phyloP scores from a whole-genome alignment of 345 rosid genomes.

The Lenwebbia sp. region DNA sequence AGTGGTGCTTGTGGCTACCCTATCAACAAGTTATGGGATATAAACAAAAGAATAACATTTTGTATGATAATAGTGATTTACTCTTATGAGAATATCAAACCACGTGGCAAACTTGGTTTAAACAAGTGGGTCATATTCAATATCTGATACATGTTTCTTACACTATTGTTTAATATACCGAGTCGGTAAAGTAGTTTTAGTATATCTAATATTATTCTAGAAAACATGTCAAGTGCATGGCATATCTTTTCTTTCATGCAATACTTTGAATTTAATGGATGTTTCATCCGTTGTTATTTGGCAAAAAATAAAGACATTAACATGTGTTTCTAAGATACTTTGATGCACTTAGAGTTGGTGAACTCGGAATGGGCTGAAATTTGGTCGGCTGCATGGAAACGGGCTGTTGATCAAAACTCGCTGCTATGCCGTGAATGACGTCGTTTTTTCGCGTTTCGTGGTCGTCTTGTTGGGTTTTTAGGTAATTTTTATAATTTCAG shows the following conservation, averaged over 20 bases:
- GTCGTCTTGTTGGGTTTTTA: no score
- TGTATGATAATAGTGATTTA: background rate
- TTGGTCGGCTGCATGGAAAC: no score
- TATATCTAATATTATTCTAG: background rate
- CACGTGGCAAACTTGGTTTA: accelerated
- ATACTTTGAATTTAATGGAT: background rate
- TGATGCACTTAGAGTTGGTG: no score
- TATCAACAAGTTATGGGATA: background rate
- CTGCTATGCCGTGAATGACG: no score
- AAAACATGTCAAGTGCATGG: background rate
- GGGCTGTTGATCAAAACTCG: no score
- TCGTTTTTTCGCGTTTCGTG: no score
- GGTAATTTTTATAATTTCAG: no score
- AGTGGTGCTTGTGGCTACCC: background rate
- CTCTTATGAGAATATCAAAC: accelerated
- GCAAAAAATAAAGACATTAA: background rate
- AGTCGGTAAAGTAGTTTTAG: background rate
- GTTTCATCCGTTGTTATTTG: background rate
- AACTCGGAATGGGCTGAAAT: no score
- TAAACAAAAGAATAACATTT: background rate
- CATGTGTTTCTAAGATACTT: background rate
- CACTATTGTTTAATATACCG: background rate
- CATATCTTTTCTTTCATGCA: background rate
- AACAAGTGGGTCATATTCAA: no score
- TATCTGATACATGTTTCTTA: accelerated